Evolutionary conservation across 2,329 filamentous ascomycete species (phyloP).

Genomic region (Microsporum ferrugineum): DNA sequence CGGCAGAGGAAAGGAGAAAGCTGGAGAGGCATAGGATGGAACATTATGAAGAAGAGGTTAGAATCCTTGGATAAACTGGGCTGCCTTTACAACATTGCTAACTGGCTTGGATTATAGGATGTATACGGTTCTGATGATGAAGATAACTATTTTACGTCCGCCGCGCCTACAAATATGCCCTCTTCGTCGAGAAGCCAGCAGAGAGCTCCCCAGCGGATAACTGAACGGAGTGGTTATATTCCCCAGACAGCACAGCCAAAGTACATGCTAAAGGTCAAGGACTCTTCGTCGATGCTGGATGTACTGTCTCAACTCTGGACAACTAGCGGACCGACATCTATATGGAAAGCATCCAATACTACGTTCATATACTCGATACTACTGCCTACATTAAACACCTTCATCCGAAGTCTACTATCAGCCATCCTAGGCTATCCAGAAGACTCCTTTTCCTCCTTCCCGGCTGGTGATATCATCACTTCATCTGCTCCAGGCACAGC

Average conservation of each 20-base stretch:
- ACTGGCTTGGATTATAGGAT: constrained; percentile 18
- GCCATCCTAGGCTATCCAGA: constrained; percentile 86
- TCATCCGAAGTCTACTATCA: constrained; percentile 80
- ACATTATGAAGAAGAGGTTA: constrained; percentile 24
- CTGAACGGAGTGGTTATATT: constrained; percentile 37
- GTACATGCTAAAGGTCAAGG: constrained; percentile 59
- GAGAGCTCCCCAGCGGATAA: constrained; percentile 31
- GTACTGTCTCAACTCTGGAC: constrained; percentile 80
- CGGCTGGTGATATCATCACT: constrained; percentile 61
- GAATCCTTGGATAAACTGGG: constrained; percentile 9
- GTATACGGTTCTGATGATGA: constrained; percentile 56
- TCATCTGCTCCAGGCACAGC: constrained; percentile 74
- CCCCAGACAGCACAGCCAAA: constrained; percentile 31
- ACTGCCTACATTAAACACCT: constrained; percentile 78
- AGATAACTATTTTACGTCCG: constrained; percentile 71
- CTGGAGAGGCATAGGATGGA: constrained; percentile 20
- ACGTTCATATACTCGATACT: constrained; percentile 87
- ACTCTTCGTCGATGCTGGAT: constrained; percentile 70
- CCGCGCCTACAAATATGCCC: constrained; percentile 32
- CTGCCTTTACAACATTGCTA: background rate
- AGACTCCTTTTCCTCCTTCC: constrained; percentile 42
- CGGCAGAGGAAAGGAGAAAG: constrained; percentile 23
- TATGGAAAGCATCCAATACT: constrained; percentile 88
- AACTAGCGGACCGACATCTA: constrained; percentile 77
- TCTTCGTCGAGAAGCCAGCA: constrained; percentile 32